phyloP scores from a whole-genome alignment of 2,329 filamentous ascomycete genomes.

The Clarireedia paspali region DNA sequence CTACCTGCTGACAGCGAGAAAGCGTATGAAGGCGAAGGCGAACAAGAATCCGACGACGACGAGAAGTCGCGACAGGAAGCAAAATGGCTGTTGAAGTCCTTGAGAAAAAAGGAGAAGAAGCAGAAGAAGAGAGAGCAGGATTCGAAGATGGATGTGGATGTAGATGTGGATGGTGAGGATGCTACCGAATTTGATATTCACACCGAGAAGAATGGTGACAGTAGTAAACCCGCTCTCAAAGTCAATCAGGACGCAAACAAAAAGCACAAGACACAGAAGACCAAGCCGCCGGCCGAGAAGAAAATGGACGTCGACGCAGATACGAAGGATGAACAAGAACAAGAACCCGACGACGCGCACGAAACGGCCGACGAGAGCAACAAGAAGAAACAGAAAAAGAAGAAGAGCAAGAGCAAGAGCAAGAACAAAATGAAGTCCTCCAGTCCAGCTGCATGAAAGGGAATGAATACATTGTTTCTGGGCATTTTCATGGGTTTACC shows the following conservation, averaged over 20 bases:
- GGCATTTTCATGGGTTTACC: too few relatives aligned
- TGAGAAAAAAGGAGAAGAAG: conserved; percentile 7
- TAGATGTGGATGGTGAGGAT: neutral
- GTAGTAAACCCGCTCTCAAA: neutral
- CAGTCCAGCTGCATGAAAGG: neutral
- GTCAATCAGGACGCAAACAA: neutral
- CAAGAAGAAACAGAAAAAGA: neutral
- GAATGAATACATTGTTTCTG: too few relatives aligned
- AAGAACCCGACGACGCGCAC: neutral
- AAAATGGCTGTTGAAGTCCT: conserved; percentile 1
- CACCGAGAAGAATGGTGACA: neutral
- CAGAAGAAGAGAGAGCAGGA: conserved; percentile 4
- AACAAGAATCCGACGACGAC: neutral
- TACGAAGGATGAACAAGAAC: neutral
- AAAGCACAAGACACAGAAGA: neutral
- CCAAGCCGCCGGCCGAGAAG: neutral
- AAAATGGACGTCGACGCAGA: neutral
- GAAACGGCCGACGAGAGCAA: neutral
- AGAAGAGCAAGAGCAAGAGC: neutral
- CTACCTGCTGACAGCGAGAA: neutral
- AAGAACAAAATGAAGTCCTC: too few relatives aligned
- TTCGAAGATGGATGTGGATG: conserved; percentile 3
- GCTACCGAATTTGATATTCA: neutral
- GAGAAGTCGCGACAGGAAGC: conserved; percentile 3
- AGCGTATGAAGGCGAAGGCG: conserved; percentile 6